phyloP scores from a whole-genome alignment of 169 alveolate genomes.

The Cyclospora cayetanensis region DNA sequence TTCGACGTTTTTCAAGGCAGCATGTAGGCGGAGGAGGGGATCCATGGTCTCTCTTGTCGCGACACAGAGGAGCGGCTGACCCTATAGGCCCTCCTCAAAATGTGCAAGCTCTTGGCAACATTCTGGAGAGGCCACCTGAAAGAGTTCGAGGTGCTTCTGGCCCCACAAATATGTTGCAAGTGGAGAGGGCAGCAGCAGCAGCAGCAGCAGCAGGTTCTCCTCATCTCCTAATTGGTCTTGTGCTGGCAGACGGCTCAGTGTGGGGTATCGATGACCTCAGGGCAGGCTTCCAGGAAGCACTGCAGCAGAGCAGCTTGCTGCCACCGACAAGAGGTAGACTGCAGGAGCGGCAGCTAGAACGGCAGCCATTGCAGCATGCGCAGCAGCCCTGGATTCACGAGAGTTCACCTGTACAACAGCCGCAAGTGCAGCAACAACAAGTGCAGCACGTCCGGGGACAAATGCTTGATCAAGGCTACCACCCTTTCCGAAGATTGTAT shows the following conservation, averaged over 20 bases:
- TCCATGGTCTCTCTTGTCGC: too few relatives aligned
- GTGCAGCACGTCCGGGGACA: too few relatives aligned
- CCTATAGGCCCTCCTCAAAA: too few relatives aligned
- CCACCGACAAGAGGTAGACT: neutral
- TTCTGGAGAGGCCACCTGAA: neutral
- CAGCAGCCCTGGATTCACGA: neutral
- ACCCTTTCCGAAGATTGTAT: too few relatives aligned
- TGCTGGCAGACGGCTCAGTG: neutral
- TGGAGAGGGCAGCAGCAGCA: conserved; percentile 14
- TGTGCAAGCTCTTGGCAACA: too few relatives aligned
- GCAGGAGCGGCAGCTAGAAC: neutral
- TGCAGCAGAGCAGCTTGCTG: neutral
- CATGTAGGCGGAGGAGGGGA: too few relatives aligned
- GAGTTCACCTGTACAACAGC: neutral
- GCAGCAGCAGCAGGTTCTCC: conserved; percentile 4
- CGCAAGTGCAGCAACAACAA: neutral
- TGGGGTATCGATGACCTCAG: neutral
- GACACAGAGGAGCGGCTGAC: too few relatives aligned
- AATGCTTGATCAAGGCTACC: too few relatives aligned
- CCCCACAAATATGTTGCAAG: neutral
- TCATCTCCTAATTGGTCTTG: neutral
- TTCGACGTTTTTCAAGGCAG: too few relatives aligned
- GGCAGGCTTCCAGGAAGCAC: neutral
- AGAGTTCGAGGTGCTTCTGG: neutral
- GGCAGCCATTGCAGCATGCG: neutral